Base-by-base conservation (phyloP, 306 rosid species). In the Sphenostylis stenocarpa region DNA sequence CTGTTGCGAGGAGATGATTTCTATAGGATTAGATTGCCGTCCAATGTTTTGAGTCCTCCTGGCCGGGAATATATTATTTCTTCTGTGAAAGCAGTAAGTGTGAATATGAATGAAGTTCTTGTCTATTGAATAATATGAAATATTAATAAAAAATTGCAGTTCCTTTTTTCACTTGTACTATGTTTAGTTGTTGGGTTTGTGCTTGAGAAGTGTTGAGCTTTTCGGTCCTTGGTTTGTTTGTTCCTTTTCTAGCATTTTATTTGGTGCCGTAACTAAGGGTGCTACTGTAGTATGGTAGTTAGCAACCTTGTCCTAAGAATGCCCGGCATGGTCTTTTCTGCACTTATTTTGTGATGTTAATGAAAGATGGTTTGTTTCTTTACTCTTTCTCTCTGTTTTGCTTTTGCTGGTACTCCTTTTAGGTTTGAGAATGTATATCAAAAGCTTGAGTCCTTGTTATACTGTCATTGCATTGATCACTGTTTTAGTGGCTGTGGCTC, bases 51-150 rank as follows among this genome's bases (percentile, higher is more conserved):
- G 84, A 85, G 72, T 70, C 85, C 97, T 69, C 89, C 97, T 2
- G 97, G 93, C 33, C 80, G 84, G 81, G 93, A 87, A 38, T 87
- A 83, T 66, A 85, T 90, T 73, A 79, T 88, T 70, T 95, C 98
- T 19, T 92, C 98, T 0, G 92, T 92, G 78, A 95, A 92, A 86
- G 96, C 97, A 29, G 97, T 88, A 75, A 92, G 95, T 83, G 38
- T 58, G 43, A 68, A 14, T 81, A 63, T 57, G 52, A 77, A 43
- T 77, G 19, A 20, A 28, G 53, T 73, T 68, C 6, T 73, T 72
- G 36, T 44, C 16, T n/a, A n/a, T 48, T 70, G 36, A 43, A 12
- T 70, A 47, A 17, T 12, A 23, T 33, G 39, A 17, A 58, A 5
- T n/a, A 21, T 45, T 31, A 43, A 72, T 43, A 16, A 33, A 23